A percentile compares a stretch with the other conserved stretches of the same genome.
Conservation (phyloP, 495 filamentous ascomycete species). For the Podospora didyma region DNA sequence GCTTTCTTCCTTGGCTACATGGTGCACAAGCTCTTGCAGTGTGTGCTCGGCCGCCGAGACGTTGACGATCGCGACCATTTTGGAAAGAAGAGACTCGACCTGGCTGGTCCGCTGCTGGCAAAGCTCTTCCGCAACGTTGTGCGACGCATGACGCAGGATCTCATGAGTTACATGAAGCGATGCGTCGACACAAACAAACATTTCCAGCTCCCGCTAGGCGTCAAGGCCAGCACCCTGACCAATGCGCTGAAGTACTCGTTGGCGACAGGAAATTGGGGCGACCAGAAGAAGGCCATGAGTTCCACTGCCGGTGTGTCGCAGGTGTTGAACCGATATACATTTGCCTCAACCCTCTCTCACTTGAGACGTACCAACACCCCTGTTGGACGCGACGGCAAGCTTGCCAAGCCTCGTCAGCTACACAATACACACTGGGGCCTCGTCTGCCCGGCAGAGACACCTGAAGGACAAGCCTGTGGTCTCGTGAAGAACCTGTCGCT, state of each 20-base stretch:
- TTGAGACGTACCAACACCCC: constrained; percentile 95
- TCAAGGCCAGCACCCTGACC: constrained; percentile 86
- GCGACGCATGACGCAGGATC: constrained; percentile 79
- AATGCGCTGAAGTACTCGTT: constrained; percentile 94
- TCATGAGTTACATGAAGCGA: constrained; percentile 83
- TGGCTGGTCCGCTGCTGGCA: constrained; percentile 90
- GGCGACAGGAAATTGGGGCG: constrained; percentile 99
- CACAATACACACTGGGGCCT: constrained; percentile 99
- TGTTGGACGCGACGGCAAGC: constrained; percentile 95
- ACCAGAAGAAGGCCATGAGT: constrained; percentile 94
- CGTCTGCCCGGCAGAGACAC: constrained; percentile 95
- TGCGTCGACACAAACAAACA: constrained; percentile 84
- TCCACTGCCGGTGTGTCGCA: constrained; percentile 96
- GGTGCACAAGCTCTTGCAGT: constrained; percentile 91
- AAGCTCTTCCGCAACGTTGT: constrained; percentile 88
- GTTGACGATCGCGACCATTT: constrained; percentile 98
- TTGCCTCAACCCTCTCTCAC: constrained; percentile 93
- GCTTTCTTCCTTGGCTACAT: constrained; percentile 99
- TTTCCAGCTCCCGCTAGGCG: constrained; percentile 82
- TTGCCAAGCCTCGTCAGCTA: constrained; percentile 94
- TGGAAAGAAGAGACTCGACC: constrained; percentile 94
- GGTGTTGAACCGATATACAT: constrained; percentile 96
- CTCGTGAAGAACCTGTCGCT: constrained; percentile 96
- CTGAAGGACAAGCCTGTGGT: constrained; percentile 97
- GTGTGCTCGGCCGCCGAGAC: constrained; percentile 83